These are phyloP conservation scores for Ammopiptanthus mongolicus DNA, from an alignment of 306 rosid species.

Conservation along the genomic window DNA sequence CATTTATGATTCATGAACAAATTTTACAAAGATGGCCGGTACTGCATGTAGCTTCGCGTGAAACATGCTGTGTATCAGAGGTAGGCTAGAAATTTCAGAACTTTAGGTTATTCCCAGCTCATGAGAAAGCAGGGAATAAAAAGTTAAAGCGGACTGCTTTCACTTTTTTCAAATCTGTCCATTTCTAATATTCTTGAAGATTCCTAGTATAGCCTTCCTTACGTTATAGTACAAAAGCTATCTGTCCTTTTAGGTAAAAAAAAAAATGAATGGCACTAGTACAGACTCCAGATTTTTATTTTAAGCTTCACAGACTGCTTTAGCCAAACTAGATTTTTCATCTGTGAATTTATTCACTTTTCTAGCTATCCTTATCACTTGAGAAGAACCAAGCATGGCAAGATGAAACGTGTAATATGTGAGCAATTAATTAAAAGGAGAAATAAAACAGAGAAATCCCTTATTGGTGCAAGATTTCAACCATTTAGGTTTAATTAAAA, in stretches of 20 bases:
- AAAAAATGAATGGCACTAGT: too few relatives aligned
- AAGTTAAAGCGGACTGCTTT: not conserved
- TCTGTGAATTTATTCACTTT: too few relatives aligned
- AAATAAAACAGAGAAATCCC: too few relatives aligned
- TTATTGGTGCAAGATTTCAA: too few relatives aligned
- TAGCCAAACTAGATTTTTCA: too few relatives aligned
- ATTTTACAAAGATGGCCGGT: not conserved
- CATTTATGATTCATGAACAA: not conserved
- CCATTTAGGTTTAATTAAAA: too few relatives aligned
- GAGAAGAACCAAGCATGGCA: too few relatives aligned
- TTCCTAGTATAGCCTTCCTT: not conserved
- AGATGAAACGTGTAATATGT: not conserved
- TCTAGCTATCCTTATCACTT: too few relatives aligned
- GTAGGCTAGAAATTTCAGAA: not conserved
- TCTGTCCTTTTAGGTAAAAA: too few relatives aligned
- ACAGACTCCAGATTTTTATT: too few relatives aligned
- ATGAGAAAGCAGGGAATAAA: not conserved
- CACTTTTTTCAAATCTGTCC: not conserved
- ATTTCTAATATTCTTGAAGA: not conserved
- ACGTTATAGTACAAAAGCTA: not conserved
- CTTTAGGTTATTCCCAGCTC: not conserved
- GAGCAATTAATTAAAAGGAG: too few relatives aligned
- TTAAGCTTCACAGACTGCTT: too few relatives aligned
- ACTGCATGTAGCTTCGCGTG: not conserved
- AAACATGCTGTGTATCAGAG: not conserved